phyloP scores from a whole-genome alignment of 176 grass and related monocot species.

The Hyparrhenia diplandra region DNA sequence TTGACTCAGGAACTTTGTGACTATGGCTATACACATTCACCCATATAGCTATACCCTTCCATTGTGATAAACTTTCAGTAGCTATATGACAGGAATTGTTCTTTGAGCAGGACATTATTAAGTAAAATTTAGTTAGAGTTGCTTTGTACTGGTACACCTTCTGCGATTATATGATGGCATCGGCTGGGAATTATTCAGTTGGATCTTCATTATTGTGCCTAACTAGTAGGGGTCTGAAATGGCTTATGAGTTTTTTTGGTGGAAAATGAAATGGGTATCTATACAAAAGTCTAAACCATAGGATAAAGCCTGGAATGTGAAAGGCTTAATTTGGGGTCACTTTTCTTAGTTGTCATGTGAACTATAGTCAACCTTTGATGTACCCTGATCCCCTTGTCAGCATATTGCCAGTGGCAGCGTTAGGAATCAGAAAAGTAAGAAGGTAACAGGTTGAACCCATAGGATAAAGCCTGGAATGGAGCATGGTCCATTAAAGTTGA shows the following conservation, averaged over 20 bases:
- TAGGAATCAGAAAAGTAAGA: not conserved
- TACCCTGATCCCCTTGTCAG: not conserved
- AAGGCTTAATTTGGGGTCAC: not conserved
- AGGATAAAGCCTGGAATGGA: not conserved
- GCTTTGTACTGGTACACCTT: not conserved
- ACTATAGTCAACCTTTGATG: not conserved
- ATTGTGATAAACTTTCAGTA: not conserved
- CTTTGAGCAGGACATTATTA: not conserved
- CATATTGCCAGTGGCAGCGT: not conserved
- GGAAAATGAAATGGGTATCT: constrained; percentile 14
- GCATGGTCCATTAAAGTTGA: not conserved
- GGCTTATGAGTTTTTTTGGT: not conserved
- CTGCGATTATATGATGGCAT: not conserved
- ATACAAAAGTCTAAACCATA: not conserved
- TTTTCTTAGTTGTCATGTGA: not conserved
- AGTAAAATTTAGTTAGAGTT: not conserved
- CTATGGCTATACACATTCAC: not conserved
- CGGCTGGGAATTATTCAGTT: not conserved
- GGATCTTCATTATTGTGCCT: not conserved
- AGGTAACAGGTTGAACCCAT: not conserved
- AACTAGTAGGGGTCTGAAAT: not conserved
- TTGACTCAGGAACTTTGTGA: not conserved
- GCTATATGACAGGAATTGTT: not conserved
- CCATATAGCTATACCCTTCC: not conserved
- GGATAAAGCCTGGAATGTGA: not conserved